Conservation (phyloP, 2,329 filamentous ascomycete species). For the Lasiodiplodia theobromae region DNA sequence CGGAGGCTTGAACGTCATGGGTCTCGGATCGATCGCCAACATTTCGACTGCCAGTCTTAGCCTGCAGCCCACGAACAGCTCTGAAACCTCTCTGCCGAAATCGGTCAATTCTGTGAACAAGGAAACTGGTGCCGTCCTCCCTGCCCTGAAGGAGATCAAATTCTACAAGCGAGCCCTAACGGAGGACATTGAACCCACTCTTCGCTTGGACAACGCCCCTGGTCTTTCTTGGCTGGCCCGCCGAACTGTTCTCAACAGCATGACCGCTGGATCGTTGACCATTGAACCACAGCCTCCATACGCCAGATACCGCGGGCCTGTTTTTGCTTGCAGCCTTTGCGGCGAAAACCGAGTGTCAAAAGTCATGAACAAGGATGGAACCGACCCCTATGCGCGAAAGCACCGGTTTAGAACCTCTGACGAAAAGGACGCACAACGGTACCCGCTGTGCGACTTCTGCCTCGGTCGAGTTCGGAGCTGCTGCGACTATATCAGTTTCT, state of each 20-base stretch:
- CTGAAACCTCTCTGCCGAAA: slow-evolving; percentile 54
- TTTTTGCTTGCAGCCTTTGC: slow-evolving; percentile 83
- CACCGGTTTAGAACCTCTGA: slow-evolving; percentile 92
- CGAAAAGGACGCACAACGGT: slow-evolving; percentile 82
- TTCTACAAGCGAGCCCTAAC: slow-evolving; percentile 90
- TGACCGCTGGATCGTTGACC: slow-evolving; percentile 84
- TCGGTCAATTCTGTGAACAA: slow-evolving; percentile 50
- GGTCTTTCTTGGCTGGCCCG: slow-evolving; percentile 93
- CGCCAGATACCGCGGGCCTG: slow-evolving; percentile 61
- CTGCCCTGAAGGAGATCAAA: slow-evolving; percentile 83
- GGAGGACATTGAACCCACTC: slow-evolving; percentile 93
- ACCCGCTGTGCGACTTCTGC: slow-evolving; percentile 90
- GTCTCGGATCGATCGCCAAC: slow-evolving; percentile 58
- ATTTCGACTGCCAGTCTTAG: slow-evolving; percentile 40
- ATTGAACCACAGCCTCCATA: slow-evolving; percentile 75
- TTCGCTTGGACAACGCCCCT: slow-evolving; percentile 87
- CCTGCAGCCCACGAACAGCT: slow-evolving; percentile 52
- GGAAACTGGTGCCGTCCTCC: slow-evolving; percentile 49
- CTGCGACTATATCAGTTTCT: slow-evolving; percentile 90
- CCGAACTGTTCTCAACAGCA: slow-evolving; percentile 80
- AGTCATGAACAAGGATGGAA: slow-evolving; percentile 21
- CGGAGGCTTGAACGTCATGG: slow-evolving; percentile 67
- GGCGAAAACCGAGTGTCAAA: slow-evolving; percentile 71
- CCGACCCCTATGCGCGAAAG: slow-evolving; percentile 72
- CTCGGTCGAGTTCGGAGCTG: slow-evolving; percentile 82